Evolutionary conservation across 331 rosid genomes (phyloP).

Genomic region (Acacia pycnantha): DNA sequence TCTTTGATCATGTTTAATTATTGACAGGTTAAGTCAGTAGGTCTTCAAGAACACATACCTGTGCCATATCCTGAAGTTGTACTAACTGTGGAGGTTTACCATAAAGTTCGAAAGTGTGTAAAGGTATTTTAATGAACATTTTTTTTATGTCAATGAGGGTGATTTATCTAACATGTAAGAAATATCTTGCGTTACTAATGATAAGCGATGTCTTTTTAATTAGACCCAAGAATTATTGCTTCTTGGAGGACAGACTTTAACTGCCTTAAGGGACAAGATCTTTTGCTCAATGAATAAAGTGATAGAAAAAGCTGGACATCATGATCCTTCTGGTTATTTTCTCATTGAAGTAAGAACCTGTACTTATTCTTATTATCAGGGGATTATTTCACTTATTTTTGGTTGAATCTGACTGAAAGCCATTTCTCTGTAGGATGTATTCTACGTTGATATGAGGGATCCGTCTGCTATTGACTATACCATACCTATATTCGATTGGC

Average conservation of each 20-base stretch:
- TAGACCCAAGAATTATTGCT: slow-evolving; percentile 86
- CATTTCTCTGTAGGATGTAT: slow-evolving; percentile 56
- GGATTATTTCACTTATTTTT: slow-evolving; percentile 9
- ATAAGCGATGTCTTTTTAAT: slow-evolving; percentile 8
- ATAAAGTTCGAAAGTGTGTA: slow-evolving; percentile 56
- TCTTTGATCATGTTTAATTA: slow-evolving; percentile 3
- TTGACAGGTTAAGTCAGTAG: slow-evolving; percentile 57
- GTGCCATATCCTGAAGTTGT: slow-evolving; percentile 65
- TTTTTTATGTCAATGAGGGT: background rate
- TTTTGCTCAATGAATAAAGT: slow-evolving; percentile 69
- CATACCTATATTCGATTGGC: slow-evolving; percentile 78
- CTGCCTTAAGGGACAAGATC: slow-evolving; percentile 82
- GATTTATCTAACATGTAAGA: slow-evolving; percentile 1
- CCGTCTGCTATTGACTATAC: slow-evolving; percentile 74
- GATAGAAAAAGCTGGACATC: slow-evolving; percentile 6
- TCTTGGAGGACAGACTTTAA: slow-evolving; percentile 73
- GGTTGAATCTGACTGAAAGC: slow-evolving; percentile 16
- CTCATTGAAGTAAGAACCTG: slow-evolving; percentile 71
- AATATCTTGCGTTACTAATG: background rate
- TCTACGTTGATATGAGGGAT: slow-evolving; percentile 86
- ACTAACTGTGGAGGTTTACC: slow-evolving; percentile 78
- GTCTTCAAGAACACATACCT: slow-evolving; percentile 46
- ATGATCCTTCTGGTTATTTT: slow-evolving; percentile 84
- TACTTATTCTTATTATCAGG: slow-evolving; percentile 18
- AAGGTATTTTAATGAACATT: slow-evolving; percentile 53